These are phyloP conservation scores for Eimeria necatrix DNA, from an alignment of 169 alveolate genomes.

Conservation along the genomic window DNA sequence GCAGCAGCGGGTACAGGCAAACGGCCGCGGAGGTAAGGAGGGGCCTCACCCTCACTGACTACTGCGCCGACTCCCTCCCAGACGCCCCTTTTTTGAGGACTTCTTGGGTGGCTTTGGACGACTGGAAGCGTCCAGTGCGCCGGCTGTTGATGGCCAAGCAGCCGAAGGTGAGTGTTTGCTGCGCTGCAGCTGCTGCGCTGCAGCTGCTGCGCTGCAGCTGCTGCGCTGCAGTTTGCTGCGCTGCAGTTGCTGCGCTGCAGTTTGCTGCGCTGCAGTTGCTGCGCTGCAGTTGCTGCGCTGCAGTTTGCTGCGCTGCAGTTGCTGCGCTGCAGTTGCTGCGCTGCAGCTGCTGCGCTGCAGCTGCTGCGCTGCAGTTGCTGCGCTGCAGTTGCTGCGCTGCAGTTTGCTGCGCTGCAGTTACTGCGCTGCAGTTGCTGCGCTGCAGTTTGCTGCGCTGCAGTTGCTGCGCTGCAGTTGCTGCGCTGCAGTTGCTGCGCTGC, in stretches of 20 bases:
- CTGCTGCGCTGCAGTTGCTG: no score
- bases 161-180: slow-evolving; percentile 39
- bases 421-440: no score
- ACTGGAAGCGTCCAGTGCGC: slow-evolving; percentile 77
- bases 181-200: not conserved
- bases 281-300: not conserved
- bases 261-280: not conserved
- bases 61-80: slow-evolving; percentile 40
- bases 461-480: no score
- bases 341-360: no score
- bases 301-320: not conserved
- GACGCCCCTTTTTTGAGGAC: slow-evolving; percentile 65
- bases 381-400: no score
- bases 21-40: slow-evolving; percentile 50
- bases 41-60: slow-evolving; percentile 71
- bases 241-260: not conserved
- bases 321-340: no score
- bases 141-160: slow-evolving; percentile 65
- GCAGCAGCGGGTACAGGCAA: slow-evolving; percentile 57
- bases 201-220: not conserved
- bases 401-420: no score
- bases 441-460: no score
- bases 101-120: slow-evolving; percentile 62
- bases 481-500: no score
- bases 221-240: not conserved